phyloP scores from a whole-genome alignment of 352 stramenopile species.

The Phytophthora tentaculata region DNA sequence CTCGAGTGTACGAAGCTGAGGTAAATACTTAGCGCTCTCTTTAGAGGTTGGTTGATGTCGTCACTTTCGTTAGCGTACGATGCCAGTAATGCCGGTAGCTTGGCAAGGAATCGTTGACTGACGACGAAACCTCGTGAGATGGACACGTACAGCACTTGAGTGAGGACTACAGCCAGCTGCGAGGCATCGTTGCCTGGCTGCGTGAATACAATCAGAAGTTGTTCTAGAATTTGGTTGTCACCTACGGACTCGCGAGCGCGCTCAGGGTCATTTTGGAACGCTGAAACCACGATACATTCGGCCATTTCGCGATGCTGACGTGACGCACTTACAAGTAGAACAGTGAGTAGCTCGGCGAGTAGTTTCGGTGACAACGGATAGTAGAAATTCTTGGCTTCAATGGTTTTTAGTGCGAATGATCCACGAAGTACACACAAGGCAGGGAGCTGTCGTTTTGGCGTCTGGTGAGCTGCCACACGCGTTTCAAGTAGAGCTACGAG shows the following conservation, averaged over 20 bases:
- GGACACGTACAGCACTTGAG: conserved; percentile 60
- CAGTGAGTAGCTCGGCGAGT: conserved; percentile 66
- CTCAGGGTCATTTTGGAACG: conserved; percentile 48
- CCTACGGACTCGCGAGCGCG: conserved; percentile 52
- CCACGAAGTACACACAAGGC: conserved; percentile 50
- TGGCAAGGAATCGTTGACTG: conserved; percentile 63
- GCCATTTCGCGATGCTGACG: conserved; percentile 43
- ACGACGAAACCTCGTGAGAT: conserved; percentile 50
- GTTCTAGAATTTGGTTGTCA: conserved; percentile 70
- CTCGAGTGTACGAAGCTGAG: conserved; percentile 56
- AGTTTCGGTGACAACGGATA: conserved; percentile 58
- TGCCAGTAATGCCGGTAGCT: conserved; percentile 51
- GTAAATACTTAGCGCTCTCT: conserved; percentile 58
- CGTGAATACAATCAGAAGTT: conserved; percentile 69
- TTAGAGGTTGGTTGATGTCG: conserved; percentile 34
- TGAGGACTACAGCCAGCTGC: conserved; percentile 47
- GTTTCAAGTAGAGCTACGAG: conserved; percentile 40
- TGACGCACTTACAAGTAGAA: conserved; percentile 61
- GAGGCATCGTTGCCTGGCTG: conserved; percentile 41
- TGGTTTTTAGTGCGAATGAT: conserved; percentile 28
- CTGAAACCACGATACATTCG: conserved; percentile 56
- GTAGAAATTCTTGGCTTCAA: conserved; percentile 32
- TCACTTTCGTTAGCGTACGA: conserved; percentile 18
- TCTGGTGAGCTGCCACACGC: conserved; percentile 42
- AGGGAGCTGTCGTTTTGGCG: conserved; percentile 50